Base-by-base conservation (phyloP, 2,329 filamentous ascomycete genomes). In the Aspergillus sp. region DNA sequence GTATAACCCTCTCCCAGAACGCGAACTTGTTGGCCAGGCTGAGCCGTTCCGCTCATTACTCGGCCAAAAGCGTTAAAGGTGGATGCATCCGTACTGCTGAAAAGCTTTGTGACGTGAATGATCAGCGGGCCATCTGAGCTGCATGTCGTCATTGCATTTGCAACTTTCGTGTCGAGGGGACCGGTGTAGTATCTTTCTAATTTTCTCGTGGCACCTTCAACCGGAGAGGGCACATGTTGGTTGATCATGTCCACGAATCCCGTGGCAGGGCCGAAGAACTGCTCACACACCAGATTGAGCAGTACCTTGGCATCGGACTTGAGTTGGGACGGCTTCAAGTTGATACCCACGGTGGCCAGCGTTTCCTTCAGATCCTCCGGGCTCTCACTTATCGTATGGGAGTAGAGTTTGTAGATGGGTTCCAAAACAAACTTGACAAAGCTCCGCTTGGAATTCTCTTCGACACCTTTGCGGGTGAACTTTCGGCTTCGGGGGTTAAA, bases 211-310 rank as follows among this genome's bases (percentile, higher is more conserved):
- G 91, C 88, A 4, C 89, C 91, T 55, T 89, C 87, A 1, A 86
- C 78, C 0, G 94, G 93, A 5, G 93, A 96, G 2, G 94, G 94
- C 46, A 97, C 78, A 70, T 99, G 92, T 60, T 89, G 80, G 9
- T 92, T 84, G 54, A 97, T 77, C 94, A 99, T 97, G 69, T 99
- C 94, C 36, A 97, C 92, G 63, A 99, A 96, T 0, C 91, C 92
- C 16, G 83, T 86, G 1, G 91, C 89, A 7, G 89, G 85, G 0
- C 94, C 94, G 64, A 99, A 99, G 76, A 97, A 99, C 67, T 96
- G 91, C 68, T 91, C 88, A 70, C 93, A 97, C 5, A 96, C 92
- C 47, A 95, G 77, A 66, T 89, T 92, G 52, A 99, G 80, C 14
- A 99, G 81, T 34, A 92, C 88, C 63, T 89, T 94, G 4, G 94